Conservation (phyloP, 495 filamentous ascomycete species). For the Arthonia radiata region DNA sequence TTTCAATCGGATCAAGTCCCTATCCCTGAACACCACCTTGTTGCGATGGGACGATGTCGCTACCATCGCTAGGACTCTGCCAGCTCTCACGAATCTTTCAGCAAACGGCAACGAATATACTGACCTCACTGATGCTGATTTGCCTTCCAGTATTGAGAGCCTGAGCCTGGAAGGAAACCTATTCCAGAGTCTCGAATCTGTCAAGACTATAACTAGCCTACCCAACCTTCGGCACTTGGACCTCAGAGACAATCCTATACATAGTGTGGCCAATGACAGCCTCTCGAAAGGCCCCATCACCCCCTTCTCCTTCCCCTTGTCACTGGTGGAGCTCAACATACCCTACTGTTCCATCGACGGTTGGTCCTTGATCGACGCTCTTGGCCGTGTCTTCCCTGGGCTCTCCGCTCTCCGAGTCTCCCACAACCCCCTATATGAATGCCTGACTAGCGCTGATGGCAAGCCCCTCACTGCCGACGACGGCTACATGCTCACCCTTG, state of each 20-base stretch:
- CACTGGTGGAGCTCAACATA: constrained; percentile 31
- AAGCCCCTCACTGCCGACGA: constrained; percentile 37
- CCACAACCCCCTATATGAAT: constrained; percentile 58
- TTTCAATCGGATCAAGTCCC: too few species aligned
- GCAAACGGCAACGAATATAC: too few species aligned
- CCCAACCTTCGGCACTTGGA: constrained; percentile 27
- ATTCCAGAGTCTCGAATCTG: constrained; percentile 31
- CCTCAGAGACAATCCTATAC: constrained; percentile 10
- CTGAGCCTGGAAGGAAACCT: constrained; percentile 56
- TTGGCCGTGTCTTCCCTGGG: constrained; percentile 42
- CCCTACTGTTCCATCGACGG: constrained; percentile 51
- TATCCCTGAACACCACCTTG: too few species aligned
- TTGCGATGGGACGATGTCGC: too few species aligned
- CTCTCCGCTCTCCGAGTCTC: constrained; percentile 47
- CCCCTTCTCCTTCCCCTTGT: constrained; percentile 7
- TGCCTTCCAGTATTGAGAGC: constrained; percentile 6
- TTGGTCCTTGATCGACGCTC: constrained; percentile 44
- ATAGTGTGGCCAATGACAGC: constrained; percentile 18
- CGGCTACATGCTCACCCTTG: constrained; percentile 65
- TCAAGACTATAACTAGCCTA: constrained; percentile 21
- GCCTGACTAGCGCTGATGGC: constrained; percentile 14
- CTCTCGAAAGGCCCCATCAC: constrained; percentile 30
- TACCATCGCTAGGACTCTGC: too few species aligned
- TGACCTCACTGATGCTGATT: neutral
- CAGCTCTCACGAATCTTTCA: too few species aligned